A percentile compares a stretch with the other conserved stretches of the same genome.
phyloP scores from a whole-genome alignment of 441 rosid species.

The Populus trichocarpa region DNA sequence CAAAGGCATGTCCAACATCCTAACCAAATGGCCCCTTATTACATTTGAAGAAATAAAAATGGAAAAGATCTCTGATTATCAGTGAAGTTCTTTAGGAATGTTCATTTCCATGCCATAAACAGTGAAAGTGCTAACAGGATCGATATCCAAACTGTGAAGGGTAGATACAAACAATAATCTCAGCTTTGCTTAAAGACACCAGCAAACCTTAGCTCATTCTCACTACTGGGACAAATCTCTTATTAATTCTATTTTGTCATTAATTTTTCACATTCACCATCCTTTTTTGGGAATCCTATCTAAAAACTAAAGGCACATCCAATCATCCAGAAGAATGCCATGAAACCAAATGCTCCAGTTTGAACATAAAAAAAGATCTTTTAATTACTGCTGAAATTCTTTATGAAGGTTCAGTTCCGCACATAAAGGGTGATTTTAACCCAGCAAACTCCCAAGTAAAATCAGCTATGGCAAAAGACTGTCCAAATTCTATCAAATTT shows the following conservation, averaged over 20 bases:
- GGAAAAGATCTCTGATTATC: background rate
- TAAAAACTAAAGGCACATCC: background rate
- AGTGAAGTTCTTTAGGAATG: background rate
- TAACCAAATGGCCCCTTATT: background rate
- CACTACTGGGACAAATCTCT: background rate
- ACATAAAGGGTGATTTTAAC: conserved; percentile 22
- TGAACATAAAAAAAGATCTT: background rate
- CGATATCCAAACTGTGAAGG: conserved; percentile 67
- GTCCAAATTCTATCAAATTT: background rate
- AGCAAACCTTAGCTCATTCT: background rate
- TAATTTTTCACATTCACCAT: background rate
- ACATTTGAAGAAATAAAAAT: background rate
- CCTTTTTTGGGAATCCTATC: background rate
- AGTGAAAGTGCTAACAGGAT: conserved; percentile 84
- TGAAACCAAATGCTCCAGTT: background rate
- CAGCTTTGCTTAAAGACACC: background rate
- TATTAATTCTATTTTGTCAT: background rate
- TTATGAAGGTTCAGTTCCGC: background rate
- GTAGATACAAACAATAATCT: background rate
- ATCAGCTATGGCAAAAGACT: background rate
- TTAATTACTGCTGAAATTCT: background rate
- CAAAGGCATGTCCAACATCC: background rate
- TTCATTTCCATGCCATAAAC: background rate
- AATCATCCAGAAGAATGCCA: background rate
- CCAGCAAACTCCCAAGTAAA: background rate